Percentiles rank a stretch among this genome's conserved stretches.
Evolutionary conservation across 345 rosid genomes (phyloP).

Genomic region (Syzygium grande): DNA sequence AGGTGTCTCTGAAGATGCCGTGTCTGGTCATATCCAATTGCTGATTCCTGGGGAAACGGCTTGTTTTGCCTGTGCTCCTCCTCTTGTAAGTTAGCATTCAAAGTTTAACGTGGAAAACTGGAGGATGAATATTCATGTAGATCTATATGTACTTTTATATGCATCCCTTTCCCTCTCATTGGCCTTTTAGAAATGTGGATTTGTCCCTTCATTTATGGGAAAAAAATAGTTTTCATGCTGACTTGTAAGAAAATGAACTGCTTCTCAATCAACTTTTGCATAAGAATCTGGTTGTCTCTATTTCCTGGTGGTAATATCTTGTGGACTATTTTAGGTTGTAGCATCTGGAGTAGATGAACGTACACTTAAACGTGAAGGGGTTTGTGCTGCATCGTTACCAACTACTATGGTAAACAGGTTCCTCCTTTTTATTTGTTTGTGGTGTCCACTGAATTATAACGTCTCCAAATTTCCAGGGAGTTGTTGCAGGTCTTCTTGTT

Average conservation of each 20-base stretch:
- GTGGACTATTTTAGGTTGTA: slow-evolving; percentile 44
- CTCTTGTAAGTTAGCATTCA: slow-evolving; percentile 48
- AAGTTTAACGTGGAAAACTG: background rate
- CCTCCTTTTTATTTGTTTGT: background rate
- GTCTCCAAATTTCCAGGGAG: slow-evolving; percentile 53
- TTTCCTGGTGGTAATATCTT: background rate
- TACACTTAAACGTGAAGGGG: slow-evolving; percentile 92
- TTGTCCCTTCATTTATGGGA: background rate
- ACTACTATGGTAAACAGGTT: slow-evolving; percentile 64
- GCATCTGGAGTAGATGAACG: slow-evolving; percentile 98
- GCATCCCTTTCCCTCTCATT: background rate
- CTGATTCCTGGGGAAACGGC: slow-evolving; percentile 95
- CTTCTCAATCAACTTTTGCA: background rate
- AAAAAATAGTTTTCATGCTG: background rate
- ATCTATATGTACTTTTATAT: background rate
- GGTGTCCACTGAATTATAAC: background rate
- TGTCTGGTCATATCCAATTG: slow-evolving; percentile 95
- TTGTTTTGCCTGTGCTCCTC: slow-evolving; percentile 99
- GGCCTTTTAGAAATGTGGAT: background rate
- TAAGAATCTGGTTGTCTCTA: background rate
- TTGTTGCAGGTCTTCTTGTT: slow-evolving; percentile 89
- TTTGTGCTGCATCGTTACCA: slow-evolving; percentile 95
- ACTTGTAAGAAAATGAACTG: background rate
- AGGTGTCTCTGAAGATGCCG: slow-evolving; percentile 99
- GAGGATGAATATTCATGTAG: background rate